Percentiles rank a stretch among this genome's conserved stretches.
phyloP scores from a whole-genome alignment of 192 early-diverging fungal genomes.

The Diversispora epigaea region DNA sequence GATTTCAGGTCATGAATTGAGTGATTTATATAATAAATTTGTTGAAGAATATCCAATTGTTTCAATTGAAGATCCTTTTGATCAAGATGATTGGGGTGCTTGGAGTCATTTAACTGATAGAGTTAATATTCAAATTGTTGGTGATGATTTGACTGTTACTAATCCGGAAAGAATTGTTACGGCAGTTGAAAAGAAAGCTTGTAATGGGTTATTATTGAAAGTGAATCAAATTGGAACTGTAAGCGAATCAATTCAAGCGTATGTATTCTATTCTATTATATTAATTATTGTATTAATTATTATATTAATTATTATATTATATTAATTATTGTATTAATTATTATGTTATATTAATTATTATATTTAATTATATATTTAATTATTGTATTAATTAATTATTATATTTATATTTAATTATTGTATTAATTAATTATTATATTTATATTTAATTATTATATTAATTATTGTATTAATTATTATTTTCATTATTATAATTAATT shows the following conservation, averaged over 20 bases:
- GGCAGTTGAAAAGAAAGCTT: slow-evolving; percentile 91
- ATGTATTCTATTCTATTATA: neutral
- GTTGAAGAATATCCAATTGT: slow-evolving; percentile 85
- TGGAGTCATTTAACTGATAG: slow-evolving; percentile 75
- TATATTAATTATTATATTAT: neutral
- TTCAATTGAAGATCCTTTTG: slow-evolving; percentile 98
- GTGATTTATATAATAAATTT: slow-evolving; percentile 82
- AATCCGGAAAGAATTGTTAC: slow-evolving; percentile 90
- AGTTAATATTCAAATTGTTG: slow-evolving; percentile 85
- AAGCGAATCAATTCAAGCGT: slow-evolving; percentile 82
- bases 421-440: neutral
- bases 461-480: neutral
- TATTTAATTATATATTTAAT: neutral
- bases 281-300: neutral
- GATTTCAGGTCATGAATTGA: slow-evolving; percentile 75
- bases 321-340: neutral
- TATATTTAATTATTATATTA: neutral
- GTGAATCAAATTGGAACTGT: slow-evolving; percentile 99
- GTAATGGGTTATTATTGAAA: slow-evolving; percentile 94
- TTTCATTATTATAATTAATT: slow-evolving; percentile 17
- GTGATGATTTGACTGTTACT: slow-evolving; percentile 98
- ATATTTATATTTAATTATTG: neutral
- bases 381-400: too few species aligned
- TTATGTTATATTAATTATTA: neutral
- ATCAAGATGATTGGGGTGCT: slow-evolving; percentile 97